A percentile compares a stretch with the other conserved stretches of the same genome.
Conservation (phyloP, 2,329 filamentous ascomycete genomes). For the Aspergillus luchuensis region DNA sequence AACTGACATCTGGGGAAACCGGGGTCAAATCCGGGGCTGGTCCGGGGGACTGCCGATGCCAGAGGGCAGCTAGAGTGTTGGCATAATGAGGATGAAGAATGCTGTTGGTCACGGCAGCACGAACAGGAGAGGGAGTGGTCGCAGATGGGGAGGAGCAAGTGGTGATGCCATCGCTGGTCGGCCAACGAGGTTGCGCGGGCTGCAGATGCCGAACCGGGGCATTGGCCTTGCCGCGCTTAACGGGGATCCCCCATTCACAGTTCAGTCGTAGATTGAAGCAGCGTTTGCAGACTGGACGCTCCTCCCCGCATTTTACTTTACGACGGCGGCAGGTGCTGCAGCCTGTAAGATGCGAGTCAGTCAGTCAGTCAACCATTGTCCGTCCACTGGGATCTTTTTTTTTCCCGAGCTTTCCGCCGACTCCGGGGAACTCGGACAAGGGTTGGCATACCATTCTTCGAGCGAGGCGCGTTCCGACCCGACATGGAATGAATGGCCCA, state of each 20-base stretch:
- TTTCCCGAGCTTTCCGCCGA: slow-evolving; percentile 13
- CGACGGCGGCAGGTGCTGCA: slow-evolving; percentile 43
- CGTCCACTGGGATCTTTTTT: background rate
- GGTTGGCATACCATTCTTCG: slow-evolving; percentile 38
- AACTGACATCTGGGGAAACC: slow-evolving; percentile 20
- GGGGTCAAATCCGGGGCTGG: slow-evolving; percentile 18
- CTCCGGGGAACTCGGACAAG: background rate
- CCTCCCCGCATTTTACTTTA: slow-evolving; percentile 41
- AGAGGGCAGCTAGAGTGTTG: slow-evolving; percentile 12
- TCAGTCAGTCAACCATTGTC: slow-evolving; percentile 6
- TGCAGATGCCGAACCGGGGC: slow-evolving; percentile 31
- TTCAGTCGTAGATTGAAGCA: slow-evolving; percentile 33
- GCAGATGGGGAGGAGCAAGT: background rate
- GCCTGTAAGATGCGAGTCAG: slow-evolving; percentile 25
- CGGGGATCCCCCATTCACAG: slow-evolving; percentile 39
- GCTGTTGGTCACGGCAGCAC: background rate
- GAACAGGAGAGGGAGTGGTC: background rate
- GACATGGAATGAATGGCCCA: slow-evolving; percentile 31
- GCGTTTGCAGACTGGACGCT: slow-evolving; percentile 37
- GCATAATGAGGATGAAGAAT: slow-evolving; percentile 7
- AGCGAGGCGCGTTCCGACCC: slow-evolving; percentile 42
- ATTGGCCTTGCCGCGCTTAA: slow-evolving; percentile 28
- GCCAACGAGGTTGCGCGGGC: slow-evolving; percentile 22
- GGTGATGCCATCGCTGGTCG: slow-evolving; percentile 13
- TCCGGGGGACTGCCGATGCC: slow-evolving; percentile 3